Evolutionary conservation across 2,329 filamentous ascomycete genomes (phyloP).

Genomic region (Neofusicoccum ribis): DNA sequence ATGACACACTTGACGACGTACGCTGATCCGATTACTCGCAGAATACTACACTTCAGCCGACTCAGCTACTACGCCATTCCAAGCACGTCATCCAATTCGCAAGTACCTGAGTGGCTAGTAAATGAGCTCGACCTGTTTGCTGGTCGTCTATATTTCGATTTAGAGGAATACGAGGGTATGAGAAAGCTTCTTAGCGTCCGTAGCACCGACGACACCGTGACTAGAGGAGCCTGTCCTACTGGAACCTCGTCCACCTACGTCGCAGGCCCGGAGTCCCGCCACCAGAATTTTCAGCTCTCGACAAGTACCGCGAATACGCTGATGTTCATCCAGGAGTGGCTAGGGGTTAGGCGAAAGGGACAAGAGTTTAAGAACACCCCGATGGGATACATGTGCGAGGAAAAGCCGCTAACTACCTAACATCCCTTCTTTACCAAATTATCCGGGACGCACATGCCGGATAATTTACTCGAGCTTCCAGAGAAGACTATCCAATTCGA

Average conservation of each 20-base stretch:
- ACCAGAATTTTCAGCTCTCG: not conserved
- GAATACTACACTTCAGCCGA: conserved; percentile 61
- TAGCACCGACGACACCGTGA: not conserved
- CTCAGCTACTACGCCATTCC: conserved; percentile 58
- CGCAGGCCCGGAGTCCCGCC: no score
- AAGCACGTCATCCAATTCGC: conserved; percentile 39
- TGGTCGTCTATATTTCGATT: conserved; percentile 62
- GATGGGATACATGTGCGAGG: conserved; percentile 58
- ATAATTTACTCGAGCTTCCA: no score
- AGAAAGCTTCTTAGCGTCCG: conserved; percentile 31
- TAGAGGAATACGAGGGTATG: conserved; percentile 42
- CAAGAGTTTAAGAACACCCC: conserved; percentile 61
- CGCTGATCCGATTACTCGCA: conserved; percentile 59
- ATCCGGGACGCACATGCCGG: no score
- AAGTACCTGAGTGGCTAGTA: conserved; percentile 54
- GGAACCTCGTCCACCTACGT: not conserved
- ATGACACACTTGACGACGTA: conserved; percentile 56
- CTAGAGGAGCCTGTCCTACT: not conserved
- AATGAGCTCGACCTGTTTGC: conserved; percentile 62
- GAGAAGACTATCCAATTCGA: no score
- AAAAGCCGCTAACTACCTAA: conserved; percentile 48
- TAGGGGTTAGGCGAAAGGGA: conserved; percentile 54
- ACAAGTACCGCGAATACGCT: conserved; percentile 29
- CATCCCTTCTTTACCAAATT: conserved; percentile 54
- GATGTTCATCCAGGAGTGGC: conserved; percentile 55